Evolutionary conservation across 345 rosid species (phyloP), one percentile per base, ranked within the genome.

Genomic region (Salix dunnii): DNA sequence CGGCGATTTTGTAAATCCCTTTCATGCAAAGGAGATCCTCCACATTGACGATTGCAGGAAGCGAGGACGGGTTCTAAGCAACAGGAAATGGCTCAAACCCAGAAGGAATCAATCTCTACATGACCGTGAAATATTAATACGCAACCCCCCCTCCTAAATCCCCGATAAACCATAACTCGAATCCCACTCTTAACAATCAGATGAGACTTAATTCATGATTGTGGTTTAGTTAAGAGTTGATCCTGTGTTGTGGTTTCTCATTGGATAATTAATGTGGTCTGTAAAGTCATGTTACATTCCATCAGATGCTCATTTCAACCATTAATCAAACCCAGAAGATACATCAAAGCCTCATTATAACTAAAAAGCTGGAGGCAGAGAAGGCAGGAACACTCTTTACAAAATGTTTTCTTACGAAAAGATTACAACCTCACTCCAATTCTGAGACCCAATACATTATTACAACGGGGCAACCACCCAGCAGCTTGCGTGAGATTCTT

Each of bases 351-450:
- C 36, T 58, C 73, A 31, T 64, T 58, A 67, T 27, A 74, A 71
- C 74, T 67, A 72, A 72, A 81, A 78, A 67, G 76, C 82, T 76
- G 75, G 36, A 85, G 74, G 80, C 72, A 80, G 78, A 27, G 35
- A 60, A 62, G 81, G 77, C 71, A 73, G 78, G 78, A 79, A 78
- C 86, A 83, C 84, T 82, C 89, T 87, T 85, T 83, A 87, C 89
- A 80, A 82, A 85, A 87, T 74, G 85, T 77, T 82, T 79, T 84
- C 83, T 82, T 74, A 82, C 28, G 82, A 75, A 89, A 87, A 77
- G 86, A 84, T 81, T 78, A 88, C 92, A 84, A 76, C 83, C 86
- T 78, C 91, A 80, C 85, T 77, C 88, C 88, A 84, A 85, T 81
- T 77, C 81, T 76, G 73, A 71, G 71, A 82, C 83, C 89, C 88